Evolutionary conservation across 2,329 filamentous ascomycete genomes (phyloP).

Genomic region (Aspergillus aculeatus): DNA sequence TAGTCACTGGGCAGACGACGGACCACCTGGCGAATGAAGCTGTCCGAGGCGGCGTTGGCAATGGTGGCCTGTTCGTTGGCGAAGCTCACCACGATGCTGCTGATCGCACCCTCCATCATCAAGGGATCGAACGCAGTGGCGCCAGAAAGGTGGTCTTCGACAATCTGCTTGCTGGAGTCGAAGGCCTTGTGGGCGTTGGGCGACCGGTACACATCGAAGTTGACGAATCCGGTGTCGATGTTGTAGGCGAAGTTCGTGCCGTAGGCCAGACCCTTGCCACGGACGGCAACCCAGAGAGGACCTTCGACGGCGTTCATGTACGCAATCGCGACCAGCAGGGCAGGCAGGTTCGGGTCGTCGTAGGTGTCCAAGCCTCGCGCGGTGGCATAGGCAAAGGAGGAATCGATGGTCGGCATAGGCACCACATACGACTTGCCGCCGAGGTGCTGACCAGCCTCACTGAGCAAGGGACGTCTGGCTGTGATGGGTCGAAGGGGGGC

Average conservation of each 20-base stretch:
- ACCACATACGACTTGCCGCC: conserved; percentile 76
- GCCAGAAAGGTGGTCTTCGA: conserved; percentile 72
- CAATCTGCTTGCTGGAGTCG: conserved; percentile 69
- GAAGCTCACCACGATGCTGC: conserved; percentile 79
- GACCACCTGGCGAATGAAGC: conserved; percentile 79
- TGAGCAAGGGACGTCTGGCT: conserved; percentile 69
- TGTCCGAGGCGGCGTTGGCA: conserved; percentile 74
- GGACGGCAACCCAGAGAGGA: conserved; percentile 88
- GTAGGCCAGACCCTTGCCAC: conserved; percentile 90
- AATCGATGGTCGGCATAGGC: conserved; percentile 89
- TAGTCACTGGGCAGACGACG: conserved; percentile 73
- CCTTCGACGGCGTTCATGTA: conserved; percentile 94
- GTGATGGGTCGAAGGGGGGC: conserved; percentile 68
- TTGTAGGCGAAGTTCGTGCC: conserved; percentile 77
- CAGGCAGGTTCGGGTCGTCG: conserved; percentile 73
- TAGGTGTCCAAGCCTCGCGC: conserved; percentile 72
- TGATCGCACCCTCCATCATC: conserved; percentile 86
- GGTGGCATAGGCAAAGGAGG: conserved; percentile 79
- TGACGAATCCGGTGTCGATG: conserved; percentile 74
- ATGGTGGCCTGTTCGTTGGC: conserved; percentile 89
- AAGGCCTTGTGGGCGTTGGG: conserved; percentile 89
- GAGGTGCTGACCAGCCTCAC: conserved; percentile 68
- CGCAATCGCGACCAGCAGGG: conserved; percentile 80
- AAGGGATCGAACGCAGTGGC: conserved; percentile 71
- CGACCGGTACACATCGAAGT: conserved; percentile 85